phyloP scores from a whole-genome alignment of 768 basidiomycete species.

The Thelephora ganbajun region DNA sequence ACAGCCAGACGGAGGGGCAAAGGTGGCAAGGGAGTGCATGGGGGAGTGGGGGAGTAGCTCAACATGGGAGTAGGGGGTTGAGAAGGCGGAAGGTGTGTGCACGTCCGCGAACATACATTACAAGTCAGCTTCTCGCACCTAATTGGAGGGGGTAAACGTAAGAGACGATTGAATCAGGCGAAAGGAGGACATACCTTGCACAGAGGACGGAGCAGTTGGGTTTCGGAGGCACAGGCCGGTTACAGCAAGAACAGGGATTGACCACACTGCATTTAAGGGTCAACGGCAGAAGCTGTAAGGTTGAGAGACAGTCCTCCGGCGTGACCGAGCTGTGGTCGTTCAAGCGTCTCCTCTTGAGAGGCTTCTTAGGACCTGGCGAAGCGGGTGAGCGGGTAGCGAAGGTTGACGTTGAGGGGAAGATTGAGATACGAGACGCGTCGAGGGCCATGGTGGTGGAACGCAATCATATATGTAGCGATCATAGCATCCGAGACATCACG shows the following conservation, averaged over 20 bases:
- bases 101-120: slow-evolving; percentile 23
- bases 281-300: background rate
- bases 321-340: background rate
- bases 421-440: background rate
- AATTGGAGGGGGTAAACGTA: background rate
- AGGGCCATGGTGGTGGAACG: background rate
- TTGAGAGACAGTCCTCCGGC: background rate
- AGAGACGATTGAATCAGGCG: background rate
- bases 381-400: background rate
- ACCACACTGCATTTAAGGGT: background rate
- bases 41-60: slow-evolving; percentile 19
- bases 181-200: background rate
- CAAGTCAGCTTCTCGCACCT: slow-evolving; percentile 23
- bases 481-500: too few species aligned
- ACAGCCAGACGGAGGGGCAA: slow-evolving; percentile 16
- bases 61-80: slow-evolving; percentile 23
- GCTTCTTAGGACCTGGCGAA: background rate
- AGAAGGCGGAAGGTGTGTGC: slow-evolving; percentile 20
- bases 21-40: slow-evolving; percentile 10
- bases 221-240: slow-evolving; percentile 1
- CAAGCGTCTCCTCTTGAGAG: background rate
- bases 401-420: background rate
- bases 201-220: background rate
- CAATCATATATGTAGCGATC: too few species aligned
- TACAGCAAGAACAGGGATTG: slow-evolving; percentile 1